Evolutionary conservation across 208 protist species (phyloP).

Genomic region (Wallacemonas sp.): DNA sequence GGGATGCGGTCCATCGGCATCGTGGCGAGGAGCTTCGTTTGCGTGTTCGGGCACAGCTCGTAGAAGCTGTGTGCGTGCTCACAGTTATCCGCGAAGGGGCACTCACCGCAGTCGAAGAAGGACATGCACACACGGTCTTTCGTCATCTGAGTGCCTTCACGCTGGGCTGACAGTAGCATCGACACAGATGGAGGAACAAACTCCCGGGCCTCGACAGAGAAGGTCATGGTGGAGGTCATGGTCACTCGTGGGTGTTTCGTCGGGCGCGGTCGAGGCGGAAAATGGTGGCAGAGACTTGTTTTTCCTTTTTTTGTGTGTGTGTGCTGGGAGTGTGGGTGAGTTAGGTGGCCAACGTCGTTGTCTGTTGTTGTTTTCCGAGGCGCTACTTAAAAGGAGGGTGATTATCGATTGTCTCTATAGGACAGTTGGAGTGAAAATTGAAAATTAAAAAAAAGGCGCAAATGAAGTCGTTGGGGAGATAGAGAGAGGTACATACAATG

Average conservation of each 20-base stretch:
- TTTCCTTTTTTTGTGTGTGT: too few relatives aligned
- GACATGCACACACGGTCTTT: constrained; percentile 74
- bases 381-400: too few relatives aligned
- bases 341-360: too few relatives aligned
- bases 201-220: constrained; percentile 42
- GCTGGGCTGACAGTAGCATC: neutral
- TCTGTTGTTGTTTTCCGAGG: too few relatives aligned
- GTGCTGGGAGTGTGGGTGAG: too few relatives aligned
- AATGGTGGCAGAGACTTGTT: too few relatives aligned
- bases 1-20: constrained; percentile 62
- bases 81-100: constrained; percentile 58
- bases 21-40: constrained; percentile 55
- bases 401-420: too few relatives aligned
- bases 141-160: neutral
- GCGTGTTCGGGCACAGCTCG: constrained; percentile 52
- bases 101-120: constrained; percentile 68
- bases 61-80: constrained; percentile 75
- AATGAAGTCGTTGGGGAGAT: too few relatives aligned
- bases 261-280: too few relatives aligned
- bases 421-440: too few relatives aligned
- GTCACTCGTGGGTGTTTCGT: neutral
- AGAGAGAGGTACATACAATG: too few relatives aligned
- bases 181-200: constrained; percentile 25
- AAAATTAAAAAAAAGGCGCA: too few relatives aligned
- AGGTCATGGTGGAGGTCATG: constrained; percentile 31